Evolutionary conservation across 2,329 filamentous ascomycete genomes (phyloP).

Genomic region (Fusarium domesticum): DNA sequence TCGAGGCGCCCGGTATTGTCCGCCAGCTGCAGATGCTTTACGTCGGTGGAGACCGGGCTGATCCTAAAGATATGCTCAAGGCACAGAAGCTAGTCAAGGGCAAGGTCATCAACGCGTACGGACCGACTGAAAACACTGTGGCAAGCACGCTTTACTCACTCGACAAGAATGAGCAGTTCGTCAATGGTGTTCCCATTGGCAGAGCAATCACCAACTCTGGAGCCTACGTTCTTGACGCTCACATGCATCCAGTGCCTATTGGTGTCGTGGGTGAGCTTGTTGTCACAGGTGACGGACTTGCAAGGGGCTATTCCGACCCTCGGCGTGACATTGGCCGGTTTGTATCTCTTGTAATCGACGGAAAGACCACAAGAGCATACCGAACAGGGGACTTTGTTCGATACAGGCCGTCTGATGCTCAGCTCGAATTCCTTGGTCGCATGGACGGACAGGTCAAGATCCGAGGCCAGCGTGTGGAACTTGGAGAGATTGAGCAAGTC

Average conservation of each 20-base stretch:
- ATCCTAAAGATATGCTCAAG: background rate
- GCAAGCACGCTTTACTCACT: background rate
- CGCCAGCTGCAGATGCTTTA: background rate
- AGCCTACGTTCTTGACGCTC: background rate
- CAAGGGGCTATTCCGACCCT: constrained; percentile 1
- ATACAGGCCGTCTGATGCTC: background rate
- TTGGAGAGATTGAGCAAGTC: constrained; percentile 2
- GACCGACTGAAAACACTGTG: background rate
- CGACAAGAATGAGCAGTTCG: background rate
- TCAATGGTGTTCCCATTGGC: constrained; percentile 2
- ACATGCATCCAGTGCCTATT: background rate
- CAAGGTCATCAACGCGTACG: background rate
- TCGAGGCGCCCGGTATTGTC: background rate
- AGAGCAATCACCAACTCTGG: background rate
- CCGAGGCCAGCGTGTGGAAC: constrained; percentile 1
- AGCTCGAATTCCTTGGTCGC: constrained; percentile 3
- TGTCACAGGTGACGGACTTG: background rate
- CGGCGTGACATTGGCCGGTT: background rate
- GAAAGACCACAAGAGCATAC: background rate
- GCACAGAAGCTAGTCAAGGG: background rate
- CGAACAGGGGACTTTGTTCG: constrained; percentile 1
- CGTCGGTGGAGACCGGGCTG: background rate
- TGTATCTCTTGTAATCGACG: background rate
- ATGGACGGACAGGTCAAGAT: constrained; percentile 3
- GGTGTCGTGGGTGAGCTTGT: constrained; percentile 2